Evolutionary conservation across 768 basidiomycete species (phyloP), one percentile per base, ranked within the genome.

Genomic region (Pulveroboletus sp.): DNA sequence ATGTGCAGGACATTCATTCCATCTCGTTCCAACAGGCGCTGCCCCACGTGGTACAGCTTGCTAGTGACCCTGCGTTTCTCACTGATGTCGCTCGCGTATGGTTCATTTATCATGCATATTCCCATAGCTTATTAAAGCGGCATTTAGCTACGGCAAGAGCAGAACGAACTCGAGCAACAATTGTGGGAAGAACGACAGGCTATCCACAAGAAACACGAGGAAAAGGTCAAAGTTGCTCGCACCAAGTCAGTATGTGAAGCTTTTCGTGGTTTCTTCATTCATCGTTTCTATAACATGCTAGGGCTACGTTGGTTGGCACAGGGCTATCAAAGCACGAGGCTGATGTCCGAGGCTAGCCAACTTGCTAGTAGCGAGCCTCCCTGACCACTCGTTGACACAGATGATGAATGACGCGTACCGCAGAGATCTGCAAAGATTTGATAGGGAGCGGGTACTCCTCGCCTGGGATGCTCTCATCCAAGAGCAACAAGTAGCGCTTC

Each of bases 381-480:
- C 54, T 64, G 57, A 64, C 53, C 33, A 28, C 36, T 33, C n/a
- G n/a, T 51, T 48, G 51, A 49, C 51, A 44, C 64, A 93, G 90
- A 81, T 75, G 75, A 69, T 91, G 57, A 76, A 78, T 42, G 77
- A 77, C 42, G 76, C 77, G 21, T 83, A 84, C 68, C 79, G 76
- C 51, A 79, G 73, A 56, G 89, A 89, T 53, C 63, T 91, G 33
- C 69, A 65, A 35, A 78, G 74, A 54, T 90, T 90, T 61, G 89
- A 91, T 61, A 58, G 58, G n/a, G 81, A 89, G 44, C 76, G 84
- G 33, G 84, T 75, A 9, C 65, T 91, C 6, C 73, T 81, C 3
- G 84, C 86, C 8, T 93, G 89, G 87, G 89, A 89, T 59, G 79
- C 77, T 17, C 73, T 92, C n/a, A 65, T 84, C 17, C 69, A 78